Base-by-base conservation (phyloP, 139 green algal genomes). In the Picochlorum sp. region DNA sequence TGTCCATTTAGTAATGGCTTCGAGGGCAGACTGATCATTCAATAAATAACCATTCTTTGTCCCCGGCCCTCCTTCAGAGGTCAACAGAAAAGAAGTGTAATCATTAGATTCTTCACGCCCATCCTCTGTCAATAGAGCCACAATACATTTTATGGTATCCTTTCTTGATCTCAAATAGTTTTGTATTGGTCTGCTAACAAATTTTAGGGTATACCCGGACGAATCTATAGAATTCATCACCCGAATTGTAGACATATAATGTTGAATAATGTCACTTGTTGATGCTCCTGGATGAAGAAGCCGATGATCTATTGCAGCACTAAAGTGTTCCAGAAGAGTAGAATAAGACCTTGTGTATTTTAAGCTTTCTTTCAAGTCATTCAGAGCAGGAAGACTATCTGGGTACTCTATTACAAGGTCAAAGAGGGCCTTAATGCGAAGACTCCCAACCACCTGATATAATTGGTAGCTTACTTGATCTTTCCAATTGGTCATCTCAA, bases 141-240 rank as follows among this genome's bases (percentile, higher is more conserved):
- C 89, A 16, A 97, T 84, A 80, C 88, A 95, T 32, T 84, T 81
- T 25, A 95, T 91, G 45, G 92, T 89, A 70, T 97, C 88, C 22
- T 65, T 63, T 2, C 85, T 57, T 9, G 40, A 49, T n/a, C 76
- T 69, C 26, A 96, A 68, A 74, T 96, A 96, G 4, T 67, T 58
- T 12, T 76, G 63, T 41, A 95, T 83, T 28, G 86, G 84, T 36
- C 73, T 69, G 6, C 68, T 67, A 28, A 96, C 82, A 3, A 79
- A 70, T 26, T 83, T 73, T 35, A 97, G 76, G 43, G 96, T 56
- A 22, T 77, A 59, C 20, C 89, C 62, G 36, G 50, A 56, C 16
- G 59, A 40, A 52, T 66, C 49, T 29, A 91, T 50, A n/a, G 82
- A 54, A 1, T 60, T 57, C 53, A 96, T 57, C 10, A 80, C 75